Base-by-base conservation (phyloP, 2,329 filamentous ascomycete genomes). In the Colletotrichum eleusines region DNA sequence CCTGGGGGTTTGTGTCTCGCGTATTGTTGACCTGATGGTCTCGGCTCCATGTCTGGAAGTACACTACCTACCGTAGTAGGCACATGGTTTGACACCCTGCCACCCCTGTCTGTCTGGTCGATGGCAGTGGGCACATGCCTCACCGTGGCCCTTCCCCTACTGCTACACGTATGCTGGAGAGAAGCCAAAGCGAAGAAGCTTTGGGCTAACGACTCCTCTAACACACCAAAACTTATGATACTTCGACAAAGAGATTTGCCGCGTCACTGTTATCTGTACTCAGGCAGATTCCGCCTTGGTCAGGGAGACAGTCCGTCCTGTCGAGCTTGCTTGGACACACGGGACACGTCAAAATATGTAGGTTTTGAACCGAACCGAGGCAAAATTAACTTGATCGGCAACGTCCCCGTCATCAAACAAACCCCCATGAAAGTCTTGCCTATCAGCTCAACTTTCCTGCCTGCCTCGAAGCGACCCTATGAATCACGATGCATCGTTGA, bases 401-500 rank as follows among this genome's bases (percentile, higher is more conserved):
- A 28, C 57, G 50, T 35, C 31, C 68, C 57, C 63, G 50, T 57
- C 50, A 42, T 51, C 38, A 55, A 6, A 40, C 38, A 38, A 11
- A 33, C 23, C 26, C 42, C 58, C 68, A 58, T 48, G 40, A 38
- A 54, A 53, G 58, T 35, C 42, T 58, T 68, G 42, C 46, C 46
- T 33, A 28, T 71, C 51, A 35, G 57, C 68, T 71, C 58, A 46
- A 59, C 68, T 18, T 63, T 62, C 51, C 42, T 46, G 54, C 58
- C 64, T 71, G 38, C 64, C 58, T 53, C 26, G 53, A 63, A 48
- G n/a, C n/a, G 23, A 33, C 46, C 46, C 46, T 57, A 51, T 46
- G n/a, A n/a, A n/a, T n/a, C n/a, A n/a, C 40, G 58, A 54, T 63
- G 40, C 51, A n/a, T 71, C 64, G 69, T 64, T 71, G 64, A 53